Percentiles rank a stretch among this genome's conserved stretches.
These are phyloP conservation scores for Yamadazyma taylorii DNA, from an alignment of 1,139 yeast species.

Conservation along the genomic window DNA sequence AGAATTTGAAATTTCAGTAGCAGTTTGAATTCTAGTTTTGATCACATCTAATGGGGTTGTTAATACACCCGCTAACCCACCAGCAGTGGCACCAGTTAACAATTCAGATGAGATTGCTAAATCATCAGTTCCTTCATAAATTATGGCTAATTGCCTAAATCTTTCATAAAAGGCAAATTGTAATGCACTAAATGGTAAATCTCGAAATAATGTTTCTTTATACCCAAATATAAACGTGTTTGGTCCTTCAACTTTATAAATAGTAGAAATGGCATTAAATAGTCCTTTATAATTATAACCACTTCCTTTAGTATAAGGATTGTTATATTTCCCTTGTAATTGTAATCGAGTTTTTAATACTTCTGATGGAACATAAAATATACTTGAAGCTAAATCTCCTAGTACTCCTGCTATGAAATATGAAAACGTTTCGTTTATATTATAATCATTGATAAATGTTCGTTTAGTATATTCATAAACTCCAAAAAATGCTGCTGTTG, in stretches of 20 bases:
- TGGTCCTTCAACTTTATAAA: conserved; percentile 68
- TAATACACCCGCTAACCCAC: conserved; percentile 85
- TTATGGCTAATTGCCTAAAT: conserved; percentile 65
- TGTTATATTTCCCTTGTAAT: conserved; percentile 84
- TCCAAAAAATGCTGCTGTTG: conserved; percentile 89
- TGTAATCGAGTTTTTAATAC: conserved; percentile 93
- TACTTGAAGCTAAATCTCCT: conserved; percentile 87
- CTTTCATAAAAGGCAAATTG: conserved; percentile 95
- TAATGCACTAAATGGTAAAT: conserved; percentile 90
- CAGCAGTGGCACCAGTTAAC: conserved; percentile 91
- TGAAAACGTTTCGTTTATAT: conserved; percentile 75
- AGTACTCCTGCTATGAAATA: conserved; percentile 84
- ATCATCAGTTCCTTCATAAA: conserved; percentile 40
- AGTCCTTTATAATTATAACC: conserved; percentile 85
- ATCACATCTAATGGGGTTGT: conserved; percentile 91
- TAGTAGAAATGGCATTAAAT: conserved; percentile 65
- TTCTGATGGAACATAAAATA: conserved; percentile 96
- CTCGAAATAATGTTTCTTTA: conserved; percentile 88
- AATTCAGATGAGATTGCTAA: conserved; percentile 65
- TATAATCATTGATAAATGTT: conserved; percentile 58
- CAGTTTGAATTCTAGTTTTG: conserved; percentile 88
- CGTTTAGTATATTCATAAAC: conserved; percentile 85
- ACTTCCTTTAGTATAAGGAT: conserved; percentile 66
- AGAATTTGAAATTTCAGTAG: conserved; percentile 22
- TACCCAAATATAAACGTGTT: conserved; percentile 84